phyloP scores from a whole-genome alignment of 345 rosid genomes.

The Salix koriyanagi region DNA sequence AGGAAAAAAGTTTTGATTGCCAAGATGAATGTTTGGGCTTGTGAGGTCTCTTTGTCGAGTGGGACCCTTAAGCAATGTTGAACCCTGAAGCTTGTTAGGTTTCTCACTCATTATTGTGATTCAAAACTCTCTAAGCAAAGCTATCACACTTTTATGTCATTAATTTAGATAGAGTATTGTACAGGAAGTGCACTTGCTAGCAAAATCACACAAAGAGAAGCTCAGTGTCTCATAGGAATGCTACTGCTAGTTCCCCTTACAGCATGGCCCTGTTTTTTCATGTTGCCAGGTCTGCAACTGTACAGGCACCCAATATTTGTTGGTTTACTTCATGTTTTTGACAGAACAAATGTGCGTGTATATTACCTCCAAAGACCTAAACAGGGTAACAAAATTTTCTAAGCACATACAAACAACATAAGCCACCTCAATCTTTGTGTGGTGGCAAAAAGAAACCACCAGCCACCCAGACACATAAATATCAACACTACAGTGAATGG shows the following conservation, averaged over 20 bases:
- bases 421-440: too few species aligned
- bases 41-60: neutral
- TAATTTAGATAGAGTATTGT: neutral
- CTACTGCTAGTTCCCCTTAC: neutral
- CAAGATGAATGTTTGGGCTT: neutral
- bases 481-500: neutral
- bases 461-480: neutral
- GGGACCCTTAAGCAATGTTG: neutral
- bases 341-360: too few species aligned
- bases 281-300: neutral
- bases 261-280: neutral
- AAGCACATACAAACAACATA: too few species aligned
- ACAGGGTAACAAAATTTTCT: too few species aligned
- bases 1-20: neutral
- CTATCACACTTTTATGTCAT: too few species aligned
- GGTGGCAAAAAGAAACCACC: neutral
- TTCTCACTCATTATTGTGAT: too few species aligned
- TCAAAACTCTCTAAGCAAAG: too few species aligned
- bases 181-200: neutral
- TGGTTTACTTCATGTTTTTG: too few species aligned
- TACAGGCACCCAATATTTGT: neutral
- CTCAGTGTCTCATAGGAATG: neutral
- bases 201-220: neutral
- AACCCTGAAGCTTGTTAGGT: too few species aligned
- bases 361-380: too few species aligned